Base-by-base conservation (phyloP, 2,329 filamentous ascomycete species). In the Aspergillus sojae region DNA sequence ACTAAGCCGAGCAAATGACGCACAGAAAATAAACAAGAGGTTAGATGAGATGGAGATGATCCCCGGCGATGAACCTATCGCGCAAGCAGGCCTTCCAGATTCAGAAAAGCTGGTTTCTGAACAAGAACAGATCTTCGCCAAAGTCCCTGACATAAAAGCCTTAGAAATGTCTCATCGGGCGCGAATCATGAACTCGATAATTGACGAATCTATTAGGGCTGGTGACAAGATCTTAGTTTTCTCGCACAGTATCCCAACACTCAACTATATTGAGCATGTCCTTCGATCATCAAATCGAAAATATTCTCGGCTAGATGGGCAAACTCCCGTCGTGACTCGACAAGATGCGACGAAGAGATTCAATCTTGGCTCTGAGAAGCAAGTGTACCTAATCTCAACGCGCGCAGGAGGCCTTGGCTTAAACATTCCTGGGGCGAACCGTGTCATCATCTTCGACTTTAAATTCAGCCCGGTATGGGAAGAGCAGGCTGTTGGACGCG, bases 371-470 rank as follows among this genome's bases (percentile, higher is more conserved):
- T 75, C 79, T 1, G 83, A 88, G 28, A 62, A 75, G 2, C 71
- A 81, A 21, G 82, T 96, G 0, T 92, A 92, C 72, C 80, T 97
- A 2, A 93, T 97, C 62, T 96, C 93, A 0, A 97, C 93, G 1
- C 88, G 78, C 64, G 92, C 94, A 10, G 94, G 93, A 26, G 92
- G 93, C 0, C 80, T 93, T 1, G 94, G 94, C 0, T 82, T 97
- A 57, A 97, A 97, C 67, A 90, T 97, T 14, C 86, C 87, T 46
- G 89, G 90, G 1, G 94, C 94, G 1, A 97, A 93, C 74, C 87
- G 94, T 23, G 91, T 97, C 1, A 85, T 97, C 23, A 90, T 97
- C 23, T 91, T 96, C 61, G 94, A 97, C 74, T 92, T 91, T 72
- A 83, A 85, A 65, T 97, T 89, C 79, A 95, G 94, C 67, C 94